phyloP scores from a whole-genome alignment of 768 basidiomycete genomes.

The Strobilomyces confusus region DNA sequence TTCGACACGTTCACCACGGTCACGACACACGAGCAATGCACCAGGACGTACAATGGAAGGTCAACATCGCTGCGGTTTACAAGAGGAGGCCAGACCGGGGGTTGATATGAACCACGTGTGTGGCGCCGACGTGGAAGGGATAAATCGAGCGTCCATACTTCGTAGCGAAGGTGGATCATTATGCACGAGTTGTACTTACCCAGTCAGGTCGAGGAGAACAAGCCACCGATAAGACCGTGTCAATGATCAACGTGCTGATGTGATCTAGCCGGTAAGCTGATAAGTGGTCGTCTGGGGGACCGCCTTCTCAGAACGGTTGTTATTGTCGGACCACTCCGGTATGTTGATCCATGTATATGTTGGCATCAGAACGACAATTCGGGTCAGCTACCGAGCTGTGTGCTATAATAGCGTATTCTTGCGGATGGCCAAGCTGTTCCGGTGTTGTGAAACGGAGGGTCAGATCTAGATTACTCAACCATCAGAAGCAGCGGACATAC shows the following conservation, averaged over 20 bases:
- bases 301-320: neutral
- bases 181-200: neutral
- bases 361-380: neutral
- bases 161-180: neutral
- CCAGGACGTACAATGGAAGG: too few species aligned
- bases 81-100: too few species aligned
- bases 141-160: too few species aligned
- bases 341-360: neutral
- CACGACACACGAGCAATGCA: too few species aligned
- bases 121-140: too few species aligned
- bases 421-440: neutral
- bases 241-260: neutral
- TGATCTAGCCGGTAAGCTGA: neutral
- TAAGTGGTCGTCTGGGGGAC: neutral
- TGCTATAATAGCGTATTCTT: neutral
- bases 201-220: neutral
- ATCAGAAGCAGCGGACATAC: constrained; percentile 7
- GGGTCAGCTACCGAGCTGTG: neutral
- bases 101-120: too few species aligned
- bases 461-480: neutral
- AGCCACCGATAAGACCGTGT: neutral
- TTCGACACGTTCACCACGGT: too few species aligned
- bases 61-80: too few species aligned
- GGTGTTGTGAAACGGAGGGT: constrained; percentile 6
- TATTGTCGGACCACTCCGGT: neutral